Percentiles rank a stretch among this genome's conserved stretches.
Evolutionary conservation across 2,329 filamentous ascomycete genomes (phyloP).

Genomic region (Penicillium vulpinum): DNA sequence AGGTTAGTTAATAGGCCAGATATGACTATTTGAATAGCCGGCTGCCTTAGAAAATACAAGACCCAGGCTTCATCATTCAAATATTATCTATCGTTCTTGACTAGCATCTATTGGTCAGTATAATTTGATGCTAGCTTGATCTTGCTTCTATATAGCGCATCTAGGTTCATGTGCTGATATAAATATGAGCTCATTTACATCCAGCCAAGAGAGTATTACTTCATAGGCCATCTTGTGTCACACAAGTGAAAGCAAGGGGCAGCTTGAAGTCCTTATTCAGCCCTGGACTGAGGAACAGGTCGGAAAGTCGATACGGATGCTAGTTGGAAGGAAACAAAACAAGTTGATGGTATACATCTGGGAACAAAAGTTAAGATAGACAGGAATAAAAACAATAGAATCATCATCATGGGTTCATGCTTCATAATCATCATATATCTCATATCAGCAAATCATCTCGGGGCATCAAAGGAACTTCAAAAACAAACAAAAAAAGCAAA

Average conservation of each 20-base stretch:
- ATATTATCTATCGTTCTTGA: background rate
- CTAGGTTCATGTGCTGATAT: background rate
- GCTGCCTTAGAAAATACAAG: background rate
- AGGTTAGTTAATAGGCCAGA: background rate
- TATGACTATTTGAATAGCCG: background rate
- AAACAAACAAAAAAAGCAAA: constrained; percentile 11
- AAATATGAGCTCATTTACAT: background rate
- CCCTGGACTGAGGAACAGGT: background rate
- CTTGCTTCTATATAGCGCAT: background rate
- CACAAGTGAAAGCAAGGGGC: constrained; percentile 4
- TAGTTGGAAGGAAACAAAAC: background rate
- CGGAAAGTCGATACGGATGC: background rate
- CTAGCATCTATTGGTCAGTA: background rate
- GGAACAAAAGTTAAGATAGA: background rate
- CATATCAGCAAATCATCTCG: constrained; percentile 14
- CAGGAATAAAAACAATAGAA: constrained; percentile 1
- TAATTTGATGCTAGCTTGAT: background rate
- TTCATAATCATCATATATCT: constrained; percentile 22
- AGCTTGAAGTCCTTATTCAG: background rate
- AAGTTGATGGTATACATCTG: constrained; percentile 1
- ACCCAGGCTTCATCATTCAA: background rate
- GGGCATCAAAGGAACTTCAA: constrained; percentile 8
- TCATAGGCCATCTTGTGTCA: background rate
- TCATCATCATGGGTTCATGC: constrained; percentile 17
- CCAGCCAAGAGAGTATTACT: background rate